These are phyloP conservation scores for Phaeomoniella chlamydospora DNA, from an alignment of 2,329 filamentous ascomycete species.

Conservation along the genomic window DNA sequence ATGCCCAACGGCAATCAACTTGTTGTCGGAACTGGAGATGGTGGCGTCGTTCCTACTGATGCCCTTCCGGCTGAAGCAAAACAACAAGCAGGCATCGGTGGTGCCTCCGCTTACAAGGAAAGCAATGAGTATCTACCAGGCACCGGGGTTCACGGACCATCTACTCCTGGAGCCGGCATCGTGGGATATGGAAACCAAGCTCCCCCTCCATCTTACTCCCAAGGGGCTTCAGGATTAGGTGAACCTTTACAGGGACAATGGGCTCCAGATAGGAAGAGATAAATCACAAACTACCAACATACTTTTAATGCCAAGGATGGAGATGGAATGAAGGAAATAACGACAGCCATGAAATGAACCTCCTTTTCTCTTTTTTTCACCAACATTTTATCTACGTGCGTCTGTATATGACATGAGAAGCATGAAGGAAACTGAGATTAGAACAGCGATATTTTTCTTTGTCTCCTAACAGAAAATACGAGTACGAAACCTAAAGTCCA, in stretches of 20 bases:
- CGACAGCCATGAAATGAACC: too few relatives aligned
- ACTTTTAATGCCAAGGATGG: too few relatives aligned
- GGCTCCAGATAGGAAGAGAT: background rate
- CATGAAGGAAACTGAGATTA: too few relatives aligned
- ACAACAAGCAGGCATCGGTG: background rate
- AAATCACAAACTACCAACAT: too few relatives aligned
- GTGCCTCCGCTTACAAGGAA: slow-evolving; percentile 3
- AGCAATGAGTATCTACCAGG: slow-evolving; percentile 6
- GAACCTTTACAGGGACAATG: background rate
- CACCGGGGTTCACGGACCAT: slow-evolving; percentile 5
- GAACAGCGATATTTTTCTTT: too few relatives aligned
- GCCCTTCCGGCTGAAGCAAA: slow-evolving; percentile 4
- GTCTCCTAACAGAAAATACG: too few relatives aligned
- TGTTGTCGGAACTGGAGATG: slow-evolving; percentile 31
- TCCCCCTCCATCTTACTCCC: slow-evolving; percentile 3
- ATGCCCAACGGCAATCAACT: slow-evolving; percentile 34
- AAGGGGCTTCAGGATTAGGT: background rate
- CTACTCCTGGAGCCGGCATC: slow-evolving; percentile 6
- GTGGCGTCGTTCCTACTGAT: slow-evolving; percentile 18
- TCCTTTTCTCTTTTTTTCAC: too few relatives aligned
- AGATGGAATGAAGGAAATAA: too few relatives aligned
- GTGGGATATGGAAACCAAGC: slow-evolving; percentile 9
- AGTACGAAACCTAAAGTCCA: too few relatives aligned
- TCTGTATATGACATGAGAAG: too few relatives aligned
- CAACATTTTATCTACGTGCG: too few relatives aligned